phyloP scores from a whole-genome alignment of 371 early-diverging fungal genomes.

The Cokeromyces recurvatus region DNA sequence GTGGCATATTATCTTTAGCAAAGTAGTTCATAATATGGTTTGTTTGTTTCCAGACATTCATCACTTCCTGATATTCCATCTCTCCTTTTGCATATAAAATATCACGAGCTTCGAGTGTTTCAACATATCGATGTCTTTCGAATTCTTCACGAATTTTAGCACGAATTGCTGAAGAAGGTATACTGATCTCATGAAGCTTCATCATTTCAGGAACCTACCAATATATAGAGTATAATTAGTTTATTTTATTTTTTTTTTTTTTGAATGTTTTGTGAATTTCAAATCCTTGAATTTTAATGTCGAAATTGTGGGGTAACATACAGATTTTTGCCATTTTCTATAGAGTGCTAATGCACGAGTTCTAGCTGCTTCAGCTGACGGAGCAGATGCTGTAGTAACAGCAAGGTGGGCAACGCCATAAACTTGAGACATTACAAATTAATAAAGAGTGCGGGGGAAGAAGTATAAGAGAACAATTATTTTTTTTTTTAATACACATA shows the following conservation, averaged over 20 bases:
- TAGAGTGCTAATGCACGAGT: conserved; percentile 56
- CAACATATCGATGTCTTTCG: conserved; percentile 82
- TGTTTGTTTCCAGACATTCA: conserved; percentile 94
- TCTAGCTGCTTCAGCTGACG: conserved; percentile 53
- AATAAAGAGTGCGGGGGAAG: conserved; percentile 8
- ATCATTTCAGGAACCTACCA: conserved; percentile 76
- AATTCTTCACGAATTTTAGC: conserved; percentile 90
- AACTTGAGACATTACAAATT: conserved; percentile 15
- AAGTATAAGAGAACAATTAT: too few relatives aligned
- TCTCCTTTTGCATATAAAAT: conserved; percentile 85
- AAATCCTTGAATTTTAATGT: too few relatives aligned
- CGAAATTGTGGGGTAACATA: too few relatives aligned
- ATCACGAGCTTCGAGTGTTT: conserved; percentile 78
- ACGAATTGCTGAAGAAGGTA: conserved; percentile 71
- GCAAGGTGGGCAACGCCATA: conserved; percentile 46
- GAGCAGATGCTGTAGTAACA: conserved; percentile 56
- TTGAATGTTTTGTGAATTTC: too few relatives aligned
- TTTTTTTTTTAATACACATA: too few relatives aligned
- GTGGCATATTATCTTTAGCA: conserved; percentile 67
- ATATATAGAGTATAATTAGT: neutral
- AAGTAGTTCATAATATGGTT: conserved; percentile 91
- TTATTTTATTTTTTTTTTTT: too few relatives aligned
- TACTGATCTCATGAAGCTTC: conserved; percentile 73
- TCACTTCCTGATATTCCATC: conserved; percentile 88
- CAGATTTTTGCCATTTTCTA: conserved; percentile 65